Base-by-base conservation (phyloP, 225 moss, liverwort and hornwort genomes). In the Physcomitrellopsis africana region DNA sequence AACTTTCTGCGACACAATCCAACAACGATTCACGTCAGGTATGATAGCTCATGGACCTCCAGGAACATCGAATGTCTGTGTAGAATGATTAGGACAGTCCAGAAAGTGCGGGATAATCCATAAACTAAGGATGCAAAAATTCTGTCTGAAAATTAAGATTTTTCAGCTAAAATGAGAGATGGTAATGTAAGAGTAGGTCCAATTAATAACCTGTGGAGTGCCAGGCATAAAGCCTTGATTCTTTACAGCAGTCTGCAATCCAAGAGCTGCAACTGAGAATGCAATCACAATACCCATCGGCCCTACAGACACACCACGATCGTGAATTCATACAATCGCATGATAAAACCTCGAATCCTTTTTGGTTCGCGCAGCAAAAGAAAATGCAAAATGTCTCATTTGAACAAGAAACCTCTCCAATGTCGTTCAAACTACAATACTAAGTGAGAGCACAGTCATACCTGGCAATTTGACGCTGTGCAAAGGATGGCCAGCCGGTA, bases 211-310 rank as follows among this genome's bases (percentile, higher is more conserved):
- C 87, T 89, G 74, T 32, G 89, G 81, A 0, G 77, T 51, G 53
- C 59, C 65, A 48, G n/a, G 12, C 20, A 57, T 3, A 56, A 80
- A 26, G 37, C 72, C 82, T 68, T 82, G 89, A 74, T 84, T 93
- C 10, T 87, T 76, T 53, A 81, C 78, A 10, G 93, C 96, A 79
- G 93, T 90, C 54, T 82, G 92, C 68, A 96, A 80, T 10, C 93
- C 96, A 7, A 96, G 81, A 64, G 80, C 82, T 67, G 96, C 93
- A 14, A 96, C 93, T 29, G 85, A 83, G 3, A 93, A 58, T 20
- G 86, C 96, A 87, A 93, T 82, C 48, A 82, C 65, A 29, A 93
- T 79, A 59, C 92, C 96, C 53, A 86, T 73, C 9, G 90, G 85
- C 37, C 85, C 93, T 96, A 82, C 72, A 81, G 3, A 24, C 26